These are phyloP conservation scores for Nymphaea thermarum DNA, from an alignment of 164 flowering plant genomes.

Conservation along the genomic window DNA sequence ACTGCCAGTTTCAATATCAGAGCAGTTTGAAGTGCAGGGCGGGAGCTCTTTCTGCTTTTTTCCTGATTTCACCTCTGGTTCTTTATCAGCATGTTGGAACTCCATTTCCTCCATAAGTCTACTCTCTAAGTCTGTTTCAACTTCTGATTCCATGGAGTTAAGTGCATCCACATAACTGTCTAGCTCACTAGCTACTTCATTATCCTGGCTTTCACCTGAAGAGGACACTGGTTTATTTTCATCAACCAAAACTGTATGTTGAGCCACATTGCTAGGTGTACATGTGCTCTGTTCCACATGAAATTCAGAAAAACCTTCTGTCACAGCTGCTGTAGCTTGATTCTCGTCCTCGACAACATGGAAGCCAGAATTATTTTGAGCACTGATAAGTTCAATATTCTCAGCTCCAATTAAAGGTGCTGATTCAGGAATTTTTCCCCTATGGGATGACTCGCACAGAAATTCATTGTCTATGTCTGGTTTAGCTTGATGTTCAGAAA, in stretches of 20 bases:
- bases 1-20: slow-evolving; percentile 15
- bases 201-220: slow-evolving; percentile 27
- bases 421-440: slow-evolving; percentile 19
- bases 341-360: slow-evolving; percentile 8
- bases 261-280: slow-evolving; percentile 10
- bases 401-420: slow-evolving; percentile 71
- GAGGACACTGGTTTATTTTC: slow-evolving; percentile 12
- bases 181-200: slow-evolving; percentile 59
- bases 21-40: slow-evolving; percentile 13
- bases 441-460: slow-evolving; percentile 16
- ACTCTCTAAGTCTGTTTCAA: slow-evolving; percentile 51
- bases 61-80: slow-evolving; percentile 15
- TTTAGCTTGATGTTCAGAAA: slow-evolving; percentile 13
- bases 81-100: slow-evolving; percentile 9
- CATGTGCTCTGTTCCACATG: slow-evolving; percentile 10
- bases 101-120: slow-evolving; percentile 40
- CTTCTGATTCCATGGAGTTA: slow-evolving; percentile 77
- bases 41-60: not conserved
- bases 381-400: slow-evolving; percentile 52
- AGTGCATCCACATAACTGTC: slow-evolving; percentile 69
- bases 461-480: slow-evolving; percentile 14
- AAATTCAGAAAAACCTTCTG: slow-evolving; percentile 12
- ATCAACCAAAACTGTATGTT: slow-evolving; percentile 14
- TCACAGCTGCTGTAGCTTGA: slow-evolving; percentile 16
- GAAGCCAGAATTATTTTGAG: slow-evolving; percentile 9